These are phyloP conservation scores for Penicillium sp. DNA, from an alignment of 2,329 filamentous ascomycete genomes.

Conservation along the genomic window DNA sequence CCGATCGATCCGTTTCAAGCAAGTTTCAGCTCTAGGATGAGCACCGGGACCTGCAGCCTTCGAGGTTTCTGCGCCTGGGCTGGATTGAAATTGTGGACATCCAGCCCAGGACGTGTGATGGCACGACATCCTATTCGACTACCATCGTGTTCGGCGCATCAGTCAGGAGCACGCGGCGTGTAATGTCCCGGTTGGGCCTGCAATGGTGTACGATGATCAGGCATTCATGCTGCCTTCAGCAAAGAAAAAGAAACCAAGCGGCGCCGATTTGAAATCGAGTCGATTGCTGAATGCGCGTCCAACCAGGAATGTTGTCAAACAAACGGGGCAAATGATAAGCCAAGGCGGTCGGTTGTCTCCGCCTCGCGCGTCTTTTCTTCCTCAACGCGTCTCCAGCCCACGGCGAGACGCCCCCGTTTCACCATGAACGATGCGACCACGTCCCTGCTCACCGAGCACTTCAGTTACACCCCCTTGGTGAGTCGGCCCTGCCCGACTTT, in stretches of 20 bases:
- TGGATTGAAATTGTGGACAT: background rate
- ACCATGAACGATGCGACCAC: constrained; percentile 47
- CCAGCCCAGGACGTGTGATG: too few relatives aligned
- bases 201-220: constrained; percentile 8
- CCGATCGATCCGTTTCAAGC: too few relatives aligned
- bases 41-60: constrained; percentile 7
- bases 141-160: background rate
- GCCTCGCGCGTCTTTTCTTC: constrained; percentile 19
- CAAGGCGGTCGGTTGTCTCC: constrained; percentile 20
- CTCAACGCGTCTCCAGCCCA: constrained; percentile 6
- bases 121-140: background rate
- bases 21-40: background rate
- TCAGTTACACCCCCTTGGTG: constrained; percentile 90
- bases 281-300: too few relatives aligned
- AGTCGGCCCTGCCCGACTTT: constrained; percentile 34
- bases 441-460: constrained; percentile 85
- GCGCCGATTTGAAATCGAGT: constrained; percentile 1
- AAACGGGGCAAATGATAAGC: background rate
- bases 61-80: constrained; percentile 1
- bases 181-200: constrained; percentile 1
- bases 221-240: background rate
- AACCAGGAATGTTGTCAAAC: too few relatives aligned
- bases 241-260: background rate
- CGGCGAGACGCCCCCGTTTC: constrained; percentile 16
- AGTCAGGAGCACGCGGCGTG: constrained; percentile 1